Evolutionary conservation across 345 rosid genomes (phyloP).

Genomic region (Clarkia xantiana): DNA sequence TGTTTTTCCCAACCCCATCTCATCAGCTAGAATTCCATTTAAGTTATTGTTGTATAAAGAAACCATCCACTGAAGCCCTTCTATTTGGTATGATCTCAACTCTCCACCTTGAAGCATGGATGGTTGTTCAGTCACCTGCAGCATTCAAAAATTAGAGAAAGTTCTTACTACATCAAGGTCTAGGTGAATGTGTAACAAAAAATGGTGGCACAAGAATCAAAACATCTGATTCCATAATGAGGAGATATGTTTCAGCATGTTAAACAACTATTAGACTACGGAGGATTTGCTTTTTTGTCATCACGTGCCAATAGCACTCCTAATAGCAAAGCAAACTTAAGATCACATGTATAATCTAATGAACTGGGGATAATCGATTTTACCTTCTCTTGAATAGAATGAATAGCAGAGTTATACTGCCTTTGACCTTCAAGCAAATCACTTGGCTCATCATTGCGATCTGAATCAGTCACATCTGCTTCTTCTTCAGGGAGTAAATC

Average conservation of each 20-base stretch:
- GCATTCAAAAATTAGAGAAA: slow-evolving; percentile 3
- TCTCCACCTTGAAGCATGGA: slow-evolving; percentile 85
- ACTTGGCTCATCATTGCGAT: slow-evolving; percentile 59
- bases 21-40: slow-evolving; percentile 98
- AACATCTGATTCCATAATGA: background rate
- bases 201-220: background rate
- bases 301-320: no score
- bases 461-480: slow-evolving; percentile 47
- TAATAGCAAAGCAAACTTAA: background rate
- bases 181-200: no score
- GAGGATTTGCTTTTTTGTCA: no score
- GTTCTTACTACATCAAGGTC: no score
- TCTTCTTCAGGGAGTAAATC: slow-evolving; percentile 65
- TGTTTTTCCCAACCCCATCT: slow-evolving; percentile 99
- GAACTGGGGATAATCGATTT: background rate
- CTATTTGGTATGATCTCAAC: slow-evolving; percentile 79
- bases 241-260: background rate
- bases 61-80: slow-evolving; percentile 99
- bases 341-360: background rate
- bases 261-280: no score
- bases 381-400: slow-evolving; percentile 91
- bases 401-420: slow-evolving; percentile 92
- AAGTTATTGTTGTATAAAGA: slow-evolving; percentile 93
- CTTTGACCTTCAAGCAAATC: slow-evolving; percentile 96
- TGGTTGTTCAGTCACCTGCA: slow-evolving; percentile 93